Conservation (phyloP, 208 protist genomes). For the Wallacemonas sp. region DNA sequence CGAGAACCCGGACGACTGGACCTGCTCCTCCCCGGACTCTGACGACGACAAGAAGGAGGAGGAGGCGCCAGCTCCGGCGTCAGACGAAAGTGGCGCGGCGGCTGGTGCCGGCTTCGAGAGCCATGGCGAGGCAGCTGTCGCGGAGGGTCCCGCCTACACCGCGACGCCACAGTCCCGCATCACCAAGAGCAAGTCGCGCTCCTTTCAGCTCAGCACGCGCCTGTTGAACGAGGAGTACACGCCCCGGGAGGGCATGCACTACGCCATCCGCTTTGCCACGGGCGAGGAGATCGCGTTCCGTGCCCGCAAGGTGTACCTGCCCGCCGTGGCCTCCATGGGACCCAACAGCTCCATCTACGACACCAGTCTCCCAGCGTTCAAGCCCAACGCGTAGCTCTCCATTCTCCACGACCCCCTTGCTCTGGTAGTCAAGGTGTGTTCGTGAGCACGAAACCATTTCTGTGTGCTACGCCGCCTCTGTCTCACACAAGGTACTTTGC, state of each 20-base stretch:
- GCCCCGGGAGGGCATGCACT: conserved; percentile 31
- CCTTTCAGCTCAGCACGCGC: conserved; percentile 40
- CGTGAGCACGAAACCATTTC: too few species aligned
- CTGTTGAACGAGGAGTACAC: conserved; percentile 47
- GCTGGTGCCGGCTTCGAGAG: conserved; percentile 12
- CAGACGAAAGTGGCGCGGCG: conserved; percentile 12
- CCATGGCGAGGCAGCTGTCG: neutral
- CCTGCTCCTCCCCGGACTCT: neutral
- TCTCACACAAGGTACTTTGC: too few species aligned
- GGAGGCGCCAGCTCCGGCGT: neutral
- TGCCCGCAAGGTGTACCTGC: conserved; percentile 42
- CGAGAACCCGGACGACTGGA: conserved; percentile 12
- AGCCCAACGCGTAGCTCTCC: conserved; percentile 14
- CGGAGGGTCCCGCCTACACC: neutral
- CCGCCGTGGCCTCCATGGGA: conserved; percentile 32
- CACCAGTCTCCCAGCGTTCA: conserved; percentile 17
- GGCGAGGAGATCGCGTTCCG: conserved; percentile 48
- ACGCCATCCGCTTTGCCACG: conserved; percentile 39
- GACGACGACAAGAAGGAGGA: conserved; percentile 22
- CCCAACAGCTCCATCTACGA: conserved; percentile 23
- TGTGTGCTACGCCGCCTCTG: too few species aligned
- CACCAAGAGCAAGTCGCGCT: conserved; percentile 29
- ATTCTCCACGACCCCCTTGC: neutral
- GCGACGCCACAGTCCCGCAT: conserved; percentile 15
- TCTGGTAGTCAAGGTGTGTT: too few species aligned